phyloP scores from a whole-genome alignment of 257 asterid species.

The Solanum medicagineum region DNA sequence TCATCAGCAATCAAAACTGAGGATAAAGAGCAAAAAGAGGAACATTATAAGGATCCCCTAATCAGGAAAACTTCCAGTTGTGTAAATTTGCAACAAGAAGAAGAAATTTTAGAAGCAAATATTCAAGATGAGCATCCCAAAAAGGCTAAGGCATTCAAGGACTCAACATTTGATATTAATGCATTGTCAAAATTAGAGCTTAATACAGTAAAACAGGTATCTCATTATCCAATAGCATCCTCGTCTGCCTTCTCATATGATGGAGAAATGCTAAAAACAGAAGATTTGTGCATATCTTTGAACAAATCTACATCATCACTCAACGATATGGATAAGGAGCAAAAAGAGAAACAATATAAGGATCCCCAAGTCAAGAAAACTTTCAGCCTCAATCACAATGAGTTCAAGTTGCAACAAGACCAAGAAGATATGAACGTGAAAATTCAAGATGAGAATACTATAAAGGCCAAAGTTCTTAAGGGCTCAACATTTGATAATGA shows the following conservation, averaged over 20 bases:
- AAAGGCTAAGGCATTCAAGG: slow-evolving; percentile 54
- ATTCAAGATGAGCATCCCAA: slow-evolving; percentile 35
- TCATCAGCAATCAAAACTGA: slow-evolving; percentile 18
- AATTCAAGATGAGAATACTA: slow-evolving; percentile 34
- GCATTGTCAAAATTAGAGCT: slow-evolving; percentile 7
- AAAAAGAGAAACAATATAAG: neutral
- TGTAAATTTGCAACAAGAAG: slow-evolving; percentile 32
- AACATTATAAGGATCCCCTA: neutral
- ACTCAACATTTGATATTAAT: slow-evolving; percentile 48
- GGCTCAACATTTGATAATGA: slow-evolving; percentile 52
- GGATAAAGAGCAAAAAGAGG: slow-evolving; percentile 15
- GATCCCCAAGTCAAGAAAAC: neutral
- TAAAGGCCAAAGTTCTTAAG: slow-evolving; percentile 48
- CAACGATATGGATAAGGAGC: neutral
- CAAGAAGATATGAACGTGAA: slow-evolving; percentile 5
- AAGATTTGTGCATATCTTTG: slow-evolving; percentile 1
- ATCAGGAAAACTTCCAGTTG: slow-evolving; percentile 10
- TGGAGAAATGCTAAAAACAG: slow-evolving; percentile 15
- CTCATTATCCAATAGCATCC: slow-evolving; percentile 12
- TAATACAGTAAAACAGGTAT: slow-evolving; percentile 22
- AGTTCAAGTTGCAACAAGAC: slow-evolving; percentile 34
- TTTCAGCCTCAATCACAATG: slow-evolving; percentile 29
- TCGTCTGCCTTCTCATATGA: slow-evolving; percentile 23
- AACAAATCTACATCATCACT: slow-evolving; percentile 19
- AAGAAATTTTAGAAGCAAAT: slow-evolving; percentile 7